Conservation (phyloP, 805 yeast species). For the Cyberlindnera saturnus region DNA sequence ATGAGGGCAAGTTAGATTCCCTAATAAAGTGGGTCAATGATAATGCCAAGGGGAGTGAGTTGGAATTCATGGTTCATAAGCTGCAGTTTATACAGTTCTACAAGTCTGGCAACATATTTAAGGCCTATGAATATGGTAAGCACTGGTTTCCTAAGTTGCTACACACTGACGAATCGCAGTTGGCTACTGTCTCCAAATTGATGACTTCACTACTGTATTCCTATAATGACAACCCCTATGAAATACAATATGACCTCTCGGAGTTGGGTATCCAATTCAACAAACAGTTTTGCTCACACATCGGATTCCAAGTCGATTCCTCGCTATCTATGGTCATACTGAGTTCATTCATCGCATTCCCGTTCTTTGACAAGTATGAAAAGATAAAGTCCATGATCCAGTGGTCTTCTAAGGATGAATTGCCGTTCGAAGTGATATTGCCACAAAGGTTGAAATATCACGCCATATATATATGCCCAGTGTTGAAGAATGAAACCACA, state of each 20-base stretch:
- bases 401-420: constrained; percentile 54
- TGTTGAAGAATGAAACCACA: constrained; percentile 57
- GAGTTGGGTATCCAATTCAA: constrained; percentile 26
- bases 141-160: constrained; percentile 34
- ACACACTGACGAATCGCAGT: constrained; percentile 19
- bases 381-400: constrained; percentile 36
- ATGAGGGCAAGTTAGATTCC: constrained; percentile 31
- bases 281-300: constrained; percentile 41
- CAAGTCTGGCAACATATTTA: constrained; percentile 17
- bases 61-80: constrained; percentile 40
- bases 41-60: constrained; percentile 23
- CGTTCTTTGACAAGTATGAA: constrained; percentile 44
- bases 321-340: constrained; percentile 44
- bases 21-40: constrained; percentile 46
- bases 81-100: constrained; percentile 33
- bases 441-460: constrained; percentile 52
- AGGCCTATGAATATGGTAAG: constrained; percentile 41
- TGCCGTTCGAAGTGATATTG: constrained; percentile 55
- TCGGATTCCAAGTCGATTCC: constrained; percentile 47
- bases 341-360: constrained; percentile 50
- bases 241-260: constrained; percentile 5
- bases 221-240: constrained; percentile 20
- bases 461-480: constrained; percentile 68
- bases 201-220: constrained; percentile 30
- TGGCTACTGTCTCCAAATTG: constrained; percentile 38